Evolutionary conservation across 495 filamentous ascomycete genomes (phyloP).

Genomic region (Penicillium cataractarum): DNA sequence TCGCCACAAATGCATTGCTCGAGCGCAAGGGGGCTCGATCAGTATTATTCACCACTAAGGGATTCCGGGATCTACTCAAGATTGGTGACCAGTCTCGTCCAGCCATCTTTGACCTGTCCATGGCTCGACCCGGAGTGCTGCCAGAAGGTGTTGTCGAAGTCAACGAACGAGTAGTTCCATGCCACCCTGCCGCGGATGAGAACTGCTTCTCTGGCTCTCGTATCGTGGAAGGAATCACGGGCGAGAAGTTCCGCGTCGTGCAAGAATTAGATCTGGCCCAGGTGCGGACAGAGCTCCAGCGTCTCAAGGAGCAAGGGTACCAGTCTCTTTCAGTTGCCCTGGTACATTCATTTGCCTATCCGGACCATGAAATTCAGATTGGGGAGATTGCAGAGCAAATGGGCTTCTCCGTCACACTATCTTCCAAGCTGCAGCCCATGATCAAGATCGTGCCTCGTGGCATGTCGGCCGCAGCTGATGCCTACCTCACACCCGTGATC

Average conservation of each 20-base stretch:
- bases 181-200: slow-evolving; percentile 59
- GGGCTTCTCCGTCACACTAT: slow-evolving; percentile 62
- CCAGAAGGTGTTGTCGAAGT: slow-evolving; percentile 79
- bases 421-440: slow-evolving; percentile 79
- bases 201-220: slow-evolving; percentile 54
- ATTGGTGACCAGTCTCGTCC: slow-evolving; percentile 86
- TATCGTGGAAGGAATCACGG: slow-evolving; percentile 51
- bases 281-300: slow-evolving; percentile 47
- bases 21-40: slow-evolving; percentile 95
- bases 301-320: slow-evolving; percentile 49
- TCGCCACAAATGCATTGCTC: slow-evolving; percentile 88
- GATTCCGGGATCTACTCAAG: slow-evolving; percentile 88
- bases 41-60: slow-evolving; percentile 87
- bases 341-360: slow-evolving; percentile 58
- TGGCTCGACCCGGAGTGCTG: slow-evolving; percentile 77
- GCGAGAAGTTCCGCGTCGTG: slow-evolving; percentile 56
- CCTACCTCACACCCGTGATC: slow-evolving; percentile 94
- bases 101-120: slow-evolving; percentile 81
- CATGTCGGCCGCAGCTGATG: slow-evolving; percentile 92
- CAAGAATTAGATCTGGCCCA: slow-evolving; percentile 42
- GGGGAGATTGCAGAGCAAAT: slow-evolving; percentile 52
- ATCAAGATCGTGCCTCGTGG: slow-evolving; percentile 74
- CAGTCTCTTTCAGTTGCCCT: slow-evolving; percentile 57
- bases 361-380: slow-evolving; percentile 55
- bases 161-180: slow-evolving; percentile 68